Percentiles rank a stretch among this genome's conserved stretches.
Conservation (phyloP, 148 eudicot genomes). For the Chenopodium suecicum region DNA sequence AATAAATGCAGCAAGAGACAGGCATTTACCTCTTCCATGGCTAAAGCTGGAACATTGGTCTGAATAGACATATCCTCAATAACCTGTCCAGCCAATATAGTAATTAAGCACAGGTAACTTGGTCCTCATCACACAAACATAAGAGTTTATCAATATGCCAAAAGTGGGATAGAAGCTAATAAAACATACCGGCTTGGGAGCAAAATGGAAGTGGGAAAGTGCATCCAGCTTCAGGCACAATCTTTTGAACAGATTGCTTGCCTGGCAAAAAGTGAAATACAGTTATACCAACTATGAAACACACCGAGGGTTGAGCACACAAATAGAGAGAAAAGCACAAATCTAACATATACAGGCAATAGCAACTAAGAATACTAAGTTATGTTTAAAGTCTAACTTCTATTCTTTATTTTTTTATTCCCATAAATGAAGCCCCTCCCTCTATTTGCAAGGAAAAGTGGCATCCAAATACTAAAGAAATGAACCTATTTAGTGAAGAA, state of each 20-base stretch:
- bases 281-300: not conserved
- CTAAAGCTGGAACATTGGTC: slow-evolving; percentile 89
- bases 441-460: no score
- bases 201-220: slow-evolving; percentile 95
- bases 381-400: no score
- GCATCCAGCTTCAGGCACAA: slow-evolving; percentile 90
- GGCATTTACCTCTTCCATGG: slow-evolving; percentile 91
- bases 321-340: not conserved
- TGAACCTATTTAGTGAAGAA: no score
- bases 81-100: slow-evolving; percentile 47
- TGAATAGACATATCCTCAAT: slow-evolving; percentile 89
- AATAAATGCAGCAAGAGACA: not conserved
- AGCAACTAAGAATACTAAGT: not conserved
- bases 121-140: not conserved
- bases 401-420: no score
- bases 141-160: not conserved
- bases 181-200: slow-evolving; percentile 84
- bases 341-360: not conserved
- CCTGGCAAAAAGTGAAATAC: slow-evolving; percentile 42
- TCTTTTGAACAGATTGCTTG: slow-evolving; percentile 67
- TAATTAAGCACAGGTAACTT: not conserved
- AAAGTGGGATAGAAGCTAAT: not conserved
- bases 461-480: no score
- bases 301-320: not conserved
- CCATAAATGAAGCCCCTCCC: no score